Conservation (phyloP, 192 early-diverging fungal genomes). For the Backusella psychrophila region DNA sequence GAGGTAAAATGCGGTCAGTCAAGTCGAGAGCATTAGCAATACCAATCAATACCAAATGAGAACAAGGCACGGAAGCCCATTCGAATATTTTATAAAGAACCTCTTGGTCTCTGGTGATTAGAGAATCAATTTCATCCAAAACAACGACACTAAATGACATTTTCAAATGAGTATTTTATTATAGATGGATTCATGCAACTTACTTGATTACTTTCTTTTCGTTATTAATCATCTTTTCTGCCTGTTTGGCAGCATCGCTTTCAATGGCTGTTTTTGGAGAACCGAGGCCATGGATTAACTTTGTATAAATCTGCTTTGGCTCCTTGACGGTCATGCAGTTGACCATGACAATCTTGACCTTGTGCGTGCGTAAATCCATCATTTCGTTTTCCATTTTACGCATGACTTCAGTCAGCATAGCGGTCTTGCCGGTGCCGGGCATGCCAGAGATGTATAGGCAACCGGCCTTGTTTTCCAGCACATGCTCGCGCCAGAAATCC, state of each 20-base stretch:
- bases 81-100: conserved; percentile 90
- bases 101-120: conserved; percentile 77
- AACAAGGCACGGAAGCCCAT: conserved; percentile 58
- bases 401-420: conserved; percentile 64
- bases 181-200: conserved; percentile 27
- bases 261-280: conserved; percentile 35
- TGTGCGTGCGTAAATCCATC: conserved; percentile 35
- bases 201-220: conserved; percentile 51
- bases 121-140: conserved; percentile 92
- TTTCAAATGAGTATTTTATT: not conserved
- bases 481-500: conserved; percentile 52
- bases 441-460: conserved; percentile 86
- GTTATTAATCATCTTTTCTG: conserved; percentile 54
- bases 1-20: conserved; percentile 85
- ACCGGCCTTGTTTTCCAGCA: conserved; percentile 48
- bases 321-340: conserved; percentile 88
- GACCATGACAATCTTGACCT: conserved; percentile 60
- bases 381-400: conserved; percentile 38
- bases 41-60: conserved; percentile 78
- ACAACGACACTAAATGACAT: conserved; percentile 61
- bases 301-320: conserved; percentile 64
- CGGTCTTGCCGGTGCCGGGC: conserved; percentile 96
- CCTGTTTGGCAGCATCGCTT: conserved; percentile 43
- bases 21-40: conserved; percentile 95
- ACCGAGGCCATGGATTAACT: conserved; percentile 56